These are phyloP conservation scores for Coprinellus aureogranulatus DNA, from an alignment of 768 basidiomycete genomes.

Conservation along the genomic window DNA sequence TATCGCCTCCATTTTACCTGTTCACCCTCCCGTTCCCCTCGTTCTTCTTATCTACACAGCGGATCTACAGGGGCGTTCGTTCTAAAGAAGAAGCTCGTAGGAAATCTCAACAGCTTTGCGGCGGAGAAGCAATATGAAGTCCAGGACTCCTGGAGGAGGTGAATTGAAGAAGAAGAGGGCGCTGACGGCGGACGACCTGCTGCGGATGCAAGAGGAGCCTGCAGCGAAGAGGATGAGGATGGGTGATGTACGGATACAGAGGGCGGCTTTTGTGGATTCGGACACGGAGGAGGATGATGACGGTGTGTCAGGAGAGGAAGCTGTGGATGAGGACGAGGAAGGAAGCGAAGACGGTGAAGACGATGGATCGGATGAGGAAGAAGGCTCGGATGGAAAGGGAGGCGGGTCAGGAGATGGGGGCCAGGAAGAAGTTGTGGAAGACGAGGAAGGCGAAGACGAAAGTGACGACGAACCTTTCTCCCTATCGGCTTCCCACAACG, in stretches of 20 bases:
- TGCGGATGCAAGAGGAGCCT: conserved; percentile 44
- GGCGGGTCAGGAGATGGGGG: conserved; percentile 1
- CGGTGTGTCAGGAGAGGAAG: not conserved
- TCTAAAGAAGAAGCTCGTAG: not conserved
- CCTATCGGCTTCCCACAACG: not conserved
- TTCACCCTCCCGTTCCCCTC: not conserved
- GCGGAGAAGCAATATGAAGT: too few relatives aligned
- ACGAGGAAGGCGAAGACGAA: conserved; percentile 5
- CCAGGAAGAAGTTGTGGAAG: conserved; percentile 8
- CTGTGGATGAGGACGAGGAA: conserved; percentile 7
- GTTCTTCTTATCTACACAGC: not conserved
- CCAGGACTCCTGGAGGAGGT: conserved; percentile 3
- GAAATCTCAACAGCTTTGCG: not conserved
- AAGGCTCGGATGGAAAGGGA: not conserved
- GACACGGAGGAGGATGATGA: conserved; percentile 12
- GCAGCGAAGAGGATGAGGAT: conserved; percentile 36
- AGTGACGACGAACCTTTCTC: conserved; percentile 4
- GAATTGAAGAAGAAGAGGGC: conserved; percentile 17
- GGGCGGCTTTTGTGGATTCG: conserved; percentile 11
- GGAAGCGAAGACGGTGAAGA: conserved; percentile 7
- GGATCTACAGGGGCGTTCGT: too few relatives aligned
- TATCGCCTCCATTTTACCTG: not conserved
- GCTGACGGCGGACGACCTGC: conserved; percentile 45
- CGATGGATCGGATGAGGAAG: not conserved
- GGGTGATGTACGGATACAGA: not conserved